phyloP scores from a whole-genome alignment of 192 early-diverging fungal genomes.

The Umbelopsis ramanniana region DNA sequence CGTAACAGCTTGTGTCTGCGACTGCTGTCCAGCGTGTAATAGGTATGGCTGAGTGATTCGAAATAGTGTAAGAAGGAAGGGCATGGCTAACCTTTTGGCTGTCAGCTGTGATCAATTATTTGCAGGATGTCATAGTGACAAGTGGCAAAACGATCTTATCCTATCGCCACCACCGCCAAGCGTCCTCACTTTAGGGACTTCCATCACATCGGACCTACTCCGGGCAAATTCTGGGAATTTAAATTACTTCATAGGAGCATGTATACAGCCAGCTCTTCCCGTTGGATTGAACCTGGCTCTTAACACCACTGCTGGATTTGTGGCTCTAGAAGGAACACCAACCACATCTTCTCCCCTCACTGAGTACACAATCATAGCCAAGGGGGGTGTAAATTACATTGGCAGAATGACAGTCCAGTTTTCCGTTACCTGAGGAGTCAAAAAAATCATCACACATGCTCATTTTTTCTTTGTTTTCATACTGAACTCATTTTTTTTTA shows the following conservation, averaged over 20 bases:
- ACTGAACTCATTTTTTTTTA: neutral
- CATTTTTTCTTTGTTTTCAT: neutral
- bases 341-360: neutral
- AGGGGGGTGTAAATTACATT: constrained; percentile 9
- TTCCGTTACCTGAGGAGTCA: neutral
- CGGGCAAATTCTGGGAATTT: neutral
- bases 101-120: constrained; percentile 13
- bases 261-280: constrained; percentile 3
- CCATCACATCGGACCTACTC: neutral
- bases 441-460: neutral
- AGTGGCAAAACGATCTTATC: constrained; percentile 1
- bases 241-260: constrained; percentile 6
- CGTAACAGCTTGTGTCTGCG: neutral
- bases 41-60: neutral
- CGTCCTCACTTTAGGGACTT: neutral
- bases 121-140: constrained; percentile 8
- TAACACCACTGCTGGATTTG: neutral
- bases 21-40: constrained; percentile 9
- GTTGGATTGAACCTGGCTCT: neutral
- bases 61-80: neutral
- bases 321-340: constrained; percentile 3
- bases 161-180: neutral
- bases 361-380: constrained; percentile 6
- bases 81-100: neutral
- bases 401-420: neutral